Evolutionary conservation across 2,329 filamentous ascomycete genomes (phyloP).

Genomic region (Diaporthe sp.): DNA sequence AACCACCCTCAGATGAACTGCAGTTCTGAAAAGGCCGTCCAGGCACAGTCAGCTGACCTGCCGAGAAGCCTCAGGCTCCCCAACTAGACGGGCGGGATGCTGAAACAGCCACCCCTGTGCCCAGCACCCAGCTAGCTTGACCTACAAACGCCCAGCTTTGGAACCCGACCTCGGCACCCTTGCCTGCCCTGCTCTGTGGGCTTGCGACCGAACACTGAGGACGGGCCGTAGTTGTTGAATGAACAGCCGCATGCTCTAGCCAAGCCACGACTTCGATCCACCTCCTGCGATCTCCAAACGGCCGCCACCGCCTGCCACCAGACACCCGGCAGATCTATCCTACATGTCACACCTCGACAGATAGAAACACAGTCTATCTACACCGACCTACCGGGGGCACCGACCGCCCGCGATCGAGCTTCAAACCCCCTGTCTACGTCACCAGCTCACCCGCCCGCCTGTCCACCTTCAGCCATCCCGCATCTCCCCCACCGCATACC

Average conservation of each 20-base stretch:
- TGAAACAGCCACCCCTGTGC: conserved; percentile 17
- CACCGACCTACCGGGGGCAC: background rate
- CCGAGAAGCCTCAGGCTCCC: background rate
- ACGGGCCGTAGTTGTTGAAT: background rate
- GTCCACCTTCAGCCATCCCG: background rate
- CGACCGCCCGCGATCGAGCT: background rate
- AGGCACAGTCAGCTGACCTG: conserved; percentile 24
- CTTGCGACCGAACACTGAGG: background rate
- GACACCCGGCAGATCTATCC: background rate
- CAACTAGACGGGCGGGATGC: background rate
- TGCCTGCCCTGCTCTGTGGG: background rate
- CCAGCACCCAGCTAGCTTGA: conserved; percentile 2
- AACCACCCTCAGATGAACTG: background rate
- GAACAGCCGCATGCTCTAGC: background rate
- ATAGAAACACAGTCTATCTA: background rate
- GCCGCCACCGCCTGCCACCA: background rate
- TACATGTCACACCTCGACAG: background rate
- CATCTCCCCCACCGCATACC: conserved; percentile 4
- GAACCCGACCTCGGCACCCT: conserved; percentile 13
- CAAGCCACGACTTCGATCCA: conserved; percentile 7
- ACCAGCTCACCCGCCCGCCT: conserved; percentile 27
- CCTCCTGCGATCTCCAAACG: background rate
- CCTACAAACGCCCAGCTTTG: background rate
- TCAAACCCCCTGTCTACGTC: conserved; percentile 1
- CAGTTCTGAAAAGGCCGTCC: background rate